phyloP scores from a whole-genome alignment of 768 basidiomycete genomes.

The Termitomyces sp. region DNA sequence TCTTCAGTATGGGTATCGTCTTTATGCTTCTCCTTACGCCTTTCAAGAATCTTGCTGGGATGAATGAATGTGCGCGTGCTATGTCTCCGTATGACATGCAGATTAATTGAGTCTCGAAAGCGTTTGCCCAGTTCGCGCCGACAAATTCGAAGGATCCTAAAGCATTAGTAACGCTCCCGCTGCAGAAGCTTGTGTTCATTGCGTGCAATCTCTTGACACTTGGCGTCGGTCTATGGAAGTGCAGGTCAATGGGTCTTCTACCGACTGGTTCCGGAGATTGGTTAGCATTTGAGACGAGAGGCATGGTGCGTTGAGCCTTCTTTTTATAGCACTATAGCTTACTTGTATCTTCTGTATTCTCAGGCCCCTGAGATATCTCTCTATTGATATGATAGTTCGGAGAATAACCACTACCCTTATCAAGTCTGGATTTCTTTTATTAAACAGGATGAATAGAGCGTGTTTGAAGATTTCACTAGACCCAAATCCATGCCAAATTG shows the following conservation, averaged over 20 bases:
- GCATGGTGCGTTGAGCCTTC: slow-evolving; percentile 40
- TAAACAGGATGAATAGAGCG: background rate
- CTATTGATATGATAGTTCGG: background rate
- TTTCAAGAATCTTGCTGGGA: slow-evolving; percentile 74
- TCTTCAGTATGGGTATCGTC: slow-evolving; percentile 96
- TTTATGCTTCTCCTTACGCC: slow-evolving; percentile 88
- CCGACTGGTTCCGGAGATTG: slow-evolving; percentile 92
- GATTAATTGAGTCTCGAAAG: slow-evolving; percentile 25
- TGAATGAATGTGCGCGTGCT: slow-evolving; percentile 65
- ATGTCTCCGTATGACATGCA: background rate
- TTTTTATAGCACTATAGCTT: background rate
- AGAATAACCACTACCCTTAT: background rate
- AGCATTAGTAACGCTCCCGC: slow-evolving; percentile 47
- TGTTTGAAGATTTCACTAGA: background rate
- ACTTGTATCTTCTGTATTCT: background rate
- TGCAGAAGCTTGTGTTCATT: slow-evolving; percentile 70
- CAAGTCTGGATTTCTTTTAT: background rate
- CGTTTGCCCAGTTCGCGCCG: slow-evolving; percentile 72
- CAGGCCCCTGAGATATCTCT: slow-evolving; percentile 14
- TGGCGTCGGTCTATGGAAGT: slow-evolving; percentile 87
- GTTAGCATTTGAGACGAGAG: slow-evolving; percentile 87
- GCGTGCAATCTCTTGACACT: slow-evolving; percentile 74
- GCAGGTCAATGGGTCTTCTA: slow-evolving; percentile 85
- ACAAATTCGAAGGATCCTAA: slow-evolving; percentile 44
- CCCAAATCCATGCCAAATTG: background rate